phyloP scores from a whole-genome alignment of 495 filamentous ascomycete genomes.

The Haplographium delicatum region DNA sequence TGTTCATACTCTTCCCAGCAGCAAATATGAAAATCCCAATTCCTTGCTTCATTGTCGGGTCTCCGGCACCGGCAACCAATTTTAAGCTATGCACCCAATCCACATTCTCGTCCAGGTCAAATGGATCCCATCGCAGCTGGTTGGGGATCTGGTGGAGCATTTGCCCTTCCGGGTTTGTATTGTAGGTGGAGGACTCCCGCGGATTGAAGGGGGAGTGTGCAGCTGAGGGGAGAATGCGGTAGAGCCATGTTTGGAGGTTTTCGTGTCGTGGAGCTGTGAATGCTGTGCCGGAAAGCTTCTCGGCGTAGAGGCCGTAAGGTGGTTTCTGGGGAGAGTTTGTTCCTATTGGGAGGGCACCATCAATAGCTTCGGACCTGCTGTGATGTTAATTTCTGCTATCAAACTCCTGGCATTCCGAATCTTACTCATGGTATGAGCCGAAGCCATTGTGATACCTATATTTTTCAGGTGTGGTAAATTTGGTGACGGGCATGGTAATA shows the following conservation, averaged over 20 bases:
- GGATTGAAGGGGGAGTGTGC: constrained; percentile 70
- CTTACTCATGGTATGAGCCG: constrained; percentile 57
- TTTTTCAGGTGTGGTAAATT: constrained; percentile 49
- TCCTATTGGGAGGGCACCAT: constrained; percentile 47
- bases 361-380: constrained; percentile 41
- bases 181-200: constrained; percentile 20
- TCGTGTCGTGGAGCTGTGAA: constrained; percentile 88
- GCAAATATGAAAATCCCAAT: constrained; percentile 80
- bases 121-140: constrained; percentile 85
- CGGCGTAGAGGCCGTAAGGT: constrained; percentile 77
- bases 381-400: background rate
- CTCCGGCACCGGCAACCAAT: constrained; percentile 75
- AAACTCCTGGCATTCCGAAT: background rate
- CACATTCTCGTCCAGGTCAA: constrained; percentile 61
- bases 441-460: constrained; percentile 68
- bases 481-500: constrained; percentile 50
- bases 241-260: constrained; percentile 93
- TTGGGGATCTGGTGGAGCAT: constrained; percentile 66
- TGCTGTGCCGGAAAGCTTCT: constrained; percentile 90
- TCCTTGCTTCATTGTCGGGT: constrained; percentile 74
- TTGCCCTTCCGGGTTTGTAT: constrained; percentile 23
- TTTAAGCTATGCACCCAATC: constrained; percentile 79
- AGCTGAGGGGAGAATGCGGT: constrained; percentile 79
- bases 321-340: constrained; percentile 88
- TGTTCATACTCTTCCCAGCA: constrained; percentile 73